A percentile compares a stretch with the other conserved stretches of the same genome.
Evolutionary conservation across 768 basidiomycete species (phyloP).

Genomic region (Naganishia friedmannii): DNA sequence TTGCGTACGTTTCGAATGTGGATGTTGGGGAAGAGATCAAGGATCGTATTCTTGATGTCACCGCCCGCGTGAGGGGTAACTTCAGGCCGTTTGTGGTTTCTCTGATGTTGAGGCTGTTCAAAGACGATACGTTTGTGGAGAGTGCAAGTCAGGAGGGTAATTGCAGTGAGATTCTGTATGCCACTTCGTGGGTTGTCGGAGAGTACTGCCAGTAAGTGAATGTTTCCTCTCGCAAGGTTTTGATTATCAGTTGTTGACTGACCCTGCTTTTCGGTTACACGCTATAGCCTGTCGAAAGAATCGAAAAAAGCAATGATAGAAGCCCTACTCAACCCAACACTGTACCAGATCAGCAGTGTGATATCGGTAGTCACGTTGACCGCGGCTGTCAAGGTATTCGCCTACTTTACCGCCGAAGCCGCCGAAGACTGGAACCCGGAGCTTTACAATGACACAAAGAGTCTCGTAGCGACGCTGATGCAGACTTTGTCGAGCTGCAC

Average conservation of each 20-base stretch:
- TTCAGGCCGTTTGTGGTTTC: conserved; percentile 75
- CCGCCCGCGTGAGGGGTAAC: conserved; percentile 68
- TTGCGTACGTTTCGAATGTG: conserved; percentile 80
- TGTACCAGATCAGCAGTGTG: conserved; percentile 13
- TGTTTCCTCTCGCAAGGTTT: conserved; percentile 21
- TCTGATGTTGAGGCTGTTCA: conserved; percentile 75
- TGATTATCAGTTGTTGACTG: conserved; percentile 56
- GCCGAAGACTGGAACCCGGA: conserved; percentile 76
- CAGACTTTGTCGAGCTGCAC: conserved; percentile 32
- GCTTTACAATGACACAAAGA: conserved; percentile 63
- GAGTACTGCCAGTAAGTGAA: conserved; percentile 78
- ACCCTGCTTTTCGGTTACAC: conserved; percentile 63
- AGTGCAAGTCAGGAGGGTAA: conserved; percentile 68
- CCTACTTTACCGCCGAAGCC: conserved; percentile 72
- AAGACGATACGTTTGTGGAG: conserved; percentile 70
- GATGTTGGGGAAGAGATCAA: conserved; percentile 73
- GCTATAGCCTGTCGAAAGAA: conserved; percentile 1
- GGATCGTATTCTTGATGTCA: conserved; percentile 81
- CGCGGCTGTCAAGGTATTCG: conserved; percentile 80
- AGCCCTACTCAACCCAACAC: conserved; percentile 1
- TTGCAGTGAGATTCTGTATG: conserved; percentile 83
- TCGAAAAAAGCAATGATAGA: conserved; percentile 20
- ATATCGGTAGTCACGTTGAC: conserved; percentile 59
- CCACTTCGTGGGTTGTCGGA: conserved; percentile 94
- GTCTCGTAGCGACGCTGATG: conserved; percentile 64